Evolutionary conservation across 495 filamentous ascomycete species (phyloP).

Genomic region (Aspergillus egyptiacus): DNA sequence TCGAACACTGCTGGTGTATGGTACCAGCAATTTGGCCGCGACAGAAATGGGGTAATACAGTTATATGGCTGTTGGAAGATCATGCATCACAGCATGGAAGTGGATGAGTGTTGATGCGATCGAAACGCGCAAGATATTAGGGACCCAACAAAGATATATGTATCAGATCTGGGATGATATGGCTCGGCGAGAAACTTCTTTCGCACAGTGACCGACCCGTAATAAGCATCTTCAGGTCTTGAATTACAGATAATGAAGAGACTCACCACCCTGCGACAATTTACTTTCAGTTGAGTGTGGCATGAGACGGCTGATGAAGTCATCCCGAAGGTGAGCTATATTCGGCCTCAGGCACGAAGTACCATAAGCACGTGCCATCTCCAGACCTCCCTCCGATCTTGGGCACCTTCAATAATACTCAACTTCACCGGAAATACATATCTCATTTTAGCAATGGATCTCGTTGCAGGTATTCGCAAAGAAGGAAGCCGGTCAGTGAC

Average conservation of each 20-base stretch:
- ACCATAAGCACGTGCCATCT: constrained; percentile 25
- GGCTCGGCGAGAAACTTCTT: constrained; percentile 9
- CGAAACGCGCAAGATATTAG: too few relatives aligned
- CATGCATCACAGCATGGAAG: background rate
- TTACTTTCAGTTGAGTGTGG: background rate
- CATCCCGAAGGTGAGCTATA: constrained; percentile 9
- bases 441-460: too few relatives aligned
- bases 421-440: too few relatives aligned
- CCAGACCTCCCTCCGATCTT: background rate
- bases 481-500: constrained; percentile 70
- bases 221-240: constrained; percentile 9
- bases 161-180: constrained; percentile 17
- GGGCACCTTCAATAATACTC: background rate
- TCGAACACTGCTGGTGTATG: background rate
- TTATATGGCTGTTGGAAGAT: background rate
- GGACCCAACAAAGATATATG: constrained; percentile 16
- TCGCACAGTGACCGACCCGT: constrained; percentile 8
- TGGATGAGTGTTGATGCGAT: constrained; percentile 8
- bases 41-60: background rate
- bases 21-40: background rate
- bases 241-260: too few relatives aligned
- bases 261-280: too few relatives aligned
- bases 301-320: constrained; percentile 17
- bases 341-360: constrained; percentile 18
- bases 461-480: constrained; percentile 87